phyloP scores from a whole-genome alignment of 306 rosid species.

The Canavalia ensiformis region DNA sequence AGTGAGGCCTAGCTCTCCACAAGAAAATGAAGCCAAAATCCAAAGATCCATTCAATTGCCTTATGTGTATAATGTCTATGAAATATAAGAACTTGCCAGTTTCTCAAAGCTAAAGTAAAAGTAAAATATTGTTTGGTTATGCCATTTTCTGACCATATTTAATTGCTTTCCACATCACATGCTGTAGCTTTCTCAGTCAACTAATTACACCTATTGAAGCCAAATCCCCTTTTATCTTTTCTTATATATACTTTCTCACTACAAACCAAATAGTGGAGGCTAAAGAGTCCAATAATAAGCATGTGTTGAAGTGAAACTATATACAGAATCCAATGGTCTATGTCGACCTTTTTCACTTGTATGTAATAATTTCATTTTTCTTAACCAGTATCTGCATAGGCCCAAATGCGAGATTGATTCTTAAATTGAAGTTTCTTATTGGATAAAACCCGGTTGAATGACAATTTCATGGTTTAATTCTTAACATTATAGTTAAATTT shows the following conservation, averaged over 20 bases:
- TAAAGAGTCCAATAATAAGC: slow-evolving; percentile 39
- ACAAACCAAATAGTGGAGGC: slow-evolving; percentile 18
- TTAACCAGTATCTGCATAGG: not conserved
- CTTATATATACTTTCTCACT: slow-evolving; percentile 10
- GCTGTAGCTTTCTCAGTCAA: slow-evolving; percentile 69
- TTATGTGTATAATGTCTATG: slow-evolving; percentile 16
- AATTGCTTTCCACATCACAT: slow-evolving; percentile 57
- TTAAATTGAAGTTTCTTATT: not conserved
- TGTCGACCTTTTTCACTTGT: slow-evolving; percentile 30
- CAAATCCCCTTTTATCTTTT: slow-evolving; percentile 19
- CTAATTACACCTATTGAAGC: slow-evolving; percentile 52
- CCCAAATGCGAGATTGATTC: not conserved
- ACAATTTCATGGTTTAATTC: too few relatives aligned
- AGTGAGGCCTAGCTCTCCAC: not conserved
- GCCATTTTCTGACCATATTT: slow-evolving; percentile 32
- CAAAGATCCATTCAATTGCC: slow-evolving; percentile 30
- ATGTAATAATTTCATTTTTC: not conserved
- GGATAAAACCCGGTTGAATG: not conserved
- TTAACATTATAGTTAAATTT: too few relatives aligned
- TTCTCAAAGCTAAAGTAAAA: slow-evolving; percentile 48
- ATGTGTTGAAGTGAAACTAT: slow-evolving; percentile 35
- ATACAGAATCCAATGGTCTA: slow-evolving; percentile 35
- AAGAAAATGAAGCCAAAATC: slow-evolving; percentile 30
- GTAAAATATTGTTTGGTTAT: slow-evolving; percentile 49
- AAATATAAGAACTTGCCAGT: slow-evolving; percentile 41